Conservation (phyloP, 192 early-diverging fungal genomes). For the Coemansia sp. region DNA sequence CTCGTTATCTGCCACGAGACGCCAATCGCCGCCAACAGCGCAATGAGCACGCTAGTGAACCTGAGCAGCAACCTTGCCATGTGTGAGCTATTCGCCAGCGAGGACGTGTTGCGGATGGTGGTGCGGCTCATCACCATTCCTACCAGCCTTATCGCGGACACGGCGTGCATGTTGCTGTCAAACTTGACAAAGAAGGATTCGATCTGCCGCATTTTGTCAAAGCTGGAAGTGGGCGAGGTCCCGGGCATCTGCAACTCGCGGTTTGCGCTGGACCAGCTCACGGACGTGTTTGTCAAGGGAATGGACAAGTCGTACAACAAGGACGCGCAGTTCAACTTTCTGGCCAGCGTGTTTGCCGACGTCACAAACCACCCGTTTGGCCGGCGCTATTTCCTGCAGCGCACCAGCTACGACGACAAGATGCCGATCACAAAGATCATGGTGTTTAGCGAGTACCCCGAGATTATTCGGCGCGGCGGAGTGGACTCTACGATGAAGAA, state of each 20-base stretch:
- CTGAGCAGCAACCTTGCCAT: slow-evolving; percentile 66
- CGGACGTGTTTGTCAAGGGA: slow-evolving; percentile 85
- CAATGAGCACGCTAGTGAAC: slow-evolving; percentile 80
- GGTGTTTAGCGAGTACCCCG: slow-evolving; percentile 79
- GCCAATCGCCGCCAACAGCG: slow-evolving; percentile 78
- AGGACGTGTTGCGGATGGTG: slow-evolving; percentile 67
- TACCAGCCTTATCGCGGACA: slow-evolving; percentile 69
- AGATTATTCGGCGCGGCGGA: slow-evolving; percentile 86
- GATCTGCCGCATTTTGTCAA: slow-evolving; percentile 58
- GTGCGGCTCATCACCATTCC: slow-evolving; percentile 67
- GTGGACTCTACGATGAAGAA: slow-evolving; percentile 87
- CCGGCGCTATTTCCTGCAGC: slow-evolving; percentile 67
- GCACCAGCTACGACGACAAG: slow-evolving; percentile 60
- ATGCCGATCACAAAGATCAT: slow-evolving; percentile 81
- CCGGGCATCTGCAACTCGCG: slow-evolving; percentile 46
- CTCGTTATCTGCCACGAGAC: slow-evolving; percentile 67
- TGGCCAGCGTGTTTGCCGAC: slow-evolving; percentile 92
- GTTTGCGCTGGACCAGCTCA: slow-evolving; percentile 74
- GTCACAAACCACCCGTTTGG: slow-evolving; percentile 67
- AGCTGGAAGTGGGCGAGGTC: slow-evolving; percentile 19
- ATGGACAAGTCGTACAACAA: slow-evolving; percentile 76
- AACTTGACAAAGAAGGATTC: slow-evolving; percentile 78
- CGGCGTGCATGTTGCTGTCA: slow-evolving; percentile 80
- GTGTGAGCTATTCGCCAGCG: slow-evolving; percentile 65
- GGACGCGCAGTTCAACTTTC: slow-evolving; percentile 74